Evolutionary conservation across 805 yeast species (phyloP).

Genomic region (Schwanniomyces pseudopolymorphus): DNA sequence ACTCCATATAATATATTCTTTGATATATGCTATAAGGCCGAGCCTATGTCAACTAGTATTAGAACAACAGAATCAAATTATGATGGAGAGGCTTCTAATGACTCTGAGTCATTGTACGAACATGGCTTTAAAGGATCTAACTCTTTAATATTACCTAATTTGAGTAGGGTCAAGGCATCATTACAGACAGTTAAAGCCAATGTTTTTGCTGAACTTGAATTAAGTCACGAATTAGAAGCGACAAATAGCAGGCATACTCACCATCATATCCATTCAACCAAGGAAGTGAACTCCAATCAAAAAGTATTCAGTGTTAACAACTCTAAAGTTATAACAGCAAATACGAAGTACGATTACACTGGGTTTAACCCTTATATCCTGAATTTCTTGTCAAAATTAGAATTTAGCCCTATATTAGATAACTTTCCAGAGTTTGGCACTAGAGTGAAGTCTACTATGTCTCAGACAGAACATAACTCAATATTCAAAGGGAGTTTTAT

Average conservation of each 20-base stretch:
- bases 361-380: conserved; percentile 67
- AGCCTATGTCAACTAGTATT: conserved; percentile 21
- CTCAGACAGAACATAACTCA: conserved; percentile 3
- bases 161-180: conserved; percentile 33
- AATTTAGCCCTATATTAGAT: conserved; percentile 55
- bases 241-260: conserved; percentile 7
- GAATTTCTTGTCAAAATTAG: conserved; percentile 52
- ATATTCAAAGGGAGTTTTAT: conserved; percentile 54
- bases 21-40: conserved; percentile 38
- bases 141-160: conserved; percentile 29
- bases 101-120: background rate
- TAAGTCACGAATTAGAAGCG: conserved; percentile 20
- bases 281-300: conserved; percentile 24
- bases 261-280: conserved; percentile 13
- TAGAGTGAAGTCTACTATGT: conserved; percentile 7
- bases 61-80: background rate
- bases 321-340: conserved; percentile 30
- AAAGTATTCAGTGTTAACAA: conserved; percentile 33
- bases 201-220: conserved; percentile 46
- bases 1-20: conserved; percentile 38
- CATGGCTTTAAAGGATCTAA: conserved; percentile 14
- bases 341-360: conserved; percentile 56
- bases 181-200: conserved; percentile 41
- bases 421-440: conserved; percentile 71
- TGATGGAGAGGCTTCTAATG: background rate